phyloP scores from a whole-genome alignment of 2,329 filamentous ascomycete species.

The Botrytis galanthina region DNA sequence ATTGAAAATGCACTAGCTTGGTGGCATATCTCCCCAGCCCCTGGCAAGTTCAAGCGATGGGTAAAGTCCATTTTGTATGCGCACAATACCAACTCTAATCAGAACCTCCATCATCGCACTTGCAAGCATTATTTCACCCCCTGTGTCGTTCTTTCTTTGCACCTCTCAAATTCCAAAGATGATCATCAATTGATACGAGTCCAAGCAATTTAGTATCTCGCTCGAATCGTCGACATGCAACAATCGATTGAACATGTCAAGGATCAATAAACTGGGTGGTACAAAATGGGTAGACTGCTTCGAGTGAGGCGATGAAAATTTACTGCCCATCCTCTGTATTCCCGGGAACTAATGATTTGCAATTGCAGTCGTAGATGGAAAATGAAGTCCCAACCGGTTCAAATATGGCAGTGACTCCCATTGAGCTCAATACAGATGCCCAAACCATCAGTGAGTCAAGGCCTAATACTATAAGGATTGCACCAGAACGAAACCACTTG shows the following conservation, averaged over 20 bases:
- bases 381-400: too few relatives aligned
- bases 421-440: background rate
- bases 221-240: background rate
- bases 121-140: background rate
- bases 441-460: background rate
- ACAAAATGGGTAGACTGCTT: too few relatives aligned
- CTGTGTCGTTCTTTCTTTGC: rapidly evolving
- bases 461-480: background rate
- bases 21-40: background rate
- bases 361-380: background rate
- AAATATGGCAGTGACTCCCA: background rate
- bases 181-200: too few relatives aligned
- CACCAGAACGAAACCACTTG: conserved; percentile 50
- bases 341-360: background rate
- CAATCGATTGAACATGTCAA: background rate
- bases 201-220: too few relatives aligned
- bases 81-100: too few relatives aligned
- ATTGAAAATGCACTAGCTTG: background rate
- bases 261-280: too few relatives aligned
- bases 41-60: background rate
- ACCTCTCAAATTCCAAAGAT: background rate
- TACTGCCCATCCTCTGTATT: background rate
- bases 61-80: too few relatives aligned
- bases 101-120: background rate
- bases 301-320: background rate